Evolutionary conservation across 306 rosid species (phyloP), one percentile per base, ranked within the genome.

Genomic region (Inga oerstediana): DNA sequence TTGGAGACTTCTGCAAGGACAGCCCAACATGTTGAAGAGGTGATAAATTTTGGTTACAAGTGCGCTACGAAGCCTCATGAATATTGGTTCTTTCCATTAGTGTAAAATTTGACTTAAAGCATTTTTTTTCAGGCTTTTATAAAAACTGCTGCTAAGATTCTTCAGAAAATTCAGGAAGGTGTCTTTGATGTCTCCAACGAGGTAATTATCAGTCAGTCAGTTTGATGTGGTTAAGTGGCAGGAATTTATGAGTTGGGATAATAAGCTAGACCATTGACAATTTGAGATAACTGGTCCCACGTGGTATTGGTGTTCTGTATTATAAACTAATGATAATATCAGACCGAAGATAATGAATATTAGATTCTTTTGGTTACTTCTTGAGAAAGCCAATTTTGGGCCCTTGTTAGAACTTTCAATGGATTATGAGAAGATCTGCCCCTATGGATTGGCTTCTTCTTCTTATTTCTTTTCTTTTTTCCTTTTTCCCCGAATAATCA

Each of bases 11-110:
- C 95, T 72, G 95, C 95, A 67, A 88, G 93, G 86, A 89, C 93
- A 14, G 91, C 93, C 70, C 93, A 89, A 87, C 87, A 91, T 61
- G 95, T 89, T 1, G 95, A 91, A 79, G 95, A 91, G 95, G 93
- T 91, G 52, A 87, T 73, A 39, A 10, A 30, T 65, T 17, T 75
- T 73, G 5, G 2, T 66, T 82, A 17, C 72, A 30, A 44, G 8
- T 20, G 61, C 32, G 61, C 32, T 13, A 46, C 37, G 64, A 16
- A 45, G n/a, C 46, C 39, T 27, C 27, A 10, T 51, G 39, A 19
- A 45, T 56, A 41, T 35, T 41, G 39, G 10, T 9, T 22, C 5
- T 15, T 37, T 7, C 46, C 24, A 1, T 67, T 35, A 13, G 10
- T 67, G 45, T 35, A 34, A 35, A 17, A 35, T 34, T 22, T 67